Conservation (phyloP, 2,329 filamentous ascomycete genomes). For the Furcasterigmium furcatum region DNA sequence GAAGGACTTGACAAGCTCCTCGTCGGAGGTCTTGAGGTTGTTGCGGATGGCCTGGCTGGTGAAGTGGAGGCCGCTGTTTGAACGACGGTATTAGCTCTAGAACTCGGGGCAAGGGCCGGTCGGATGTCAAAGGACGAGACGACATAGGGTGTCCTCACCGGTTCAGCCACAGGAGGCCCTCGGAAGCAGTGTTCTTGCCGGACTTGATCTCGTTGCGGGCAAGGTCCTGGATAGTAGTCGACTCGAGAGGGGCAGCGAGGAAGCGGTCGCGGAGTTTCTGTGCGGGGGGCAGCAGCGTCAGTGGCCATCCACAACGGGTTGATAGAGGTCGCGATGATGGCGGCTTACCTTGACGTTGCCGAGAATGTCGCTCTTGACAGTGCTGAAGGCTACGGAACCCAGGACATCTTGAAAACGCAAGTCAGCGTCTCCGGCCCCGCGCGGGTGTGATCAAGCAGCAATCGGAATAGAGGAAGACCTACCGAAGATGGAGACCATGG, state of each 20-base stretch:
- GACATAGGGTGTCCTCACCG: conserved; percentile 53
- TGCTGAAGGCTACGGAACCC: conserved; percentile 73
- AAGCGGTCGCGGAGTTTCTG: conserved; percentile 89
- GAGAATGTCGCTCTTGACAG: conserved; percentile 87
- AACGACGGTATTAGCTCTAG: too few relatives aligned
- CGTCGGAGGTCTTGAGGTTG: conserved; percentile 64
- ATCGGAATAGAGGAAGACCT: conserved; percentile 8
- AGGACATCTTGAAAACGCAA: conserved; percentile 48
- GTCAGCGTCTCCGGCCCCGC: not conserved
- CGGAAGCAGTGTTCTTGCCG: conserved; percentile 84
- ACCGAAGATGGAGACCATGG: conserved; percentile 86
- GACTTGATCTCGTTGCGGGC: conserved; percentile 83
- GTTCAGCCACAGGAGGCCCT: conserved; percentile 87
- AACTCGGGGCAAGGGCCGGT: too few relatives aligned
- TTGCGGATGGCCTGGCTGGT: conserved; percentile 78
- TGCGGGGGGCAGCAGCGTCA: not conserved
- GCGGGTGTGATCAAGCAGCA: too few relatives aligned
- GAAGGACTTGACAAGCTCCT: conserved; percentile 87
- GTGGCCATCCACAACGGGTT: not conserved
- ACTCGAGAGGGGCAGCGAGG: conserved; percentile 72
- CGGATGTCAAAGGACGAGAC: not conserved
- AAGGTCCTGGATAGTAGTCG: conserved; percentile 81
- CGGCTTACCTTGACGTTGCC: conserved; percentile 81
- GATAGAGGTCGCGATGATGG: not conserved
- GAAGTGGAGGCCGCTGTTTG: conserved; percentile 81